These are phyloP conservation scores for Lathyrus tuberosus DNA, from an alignment of 306 rosid genomes.

Conservation along the genomic window DNA sequence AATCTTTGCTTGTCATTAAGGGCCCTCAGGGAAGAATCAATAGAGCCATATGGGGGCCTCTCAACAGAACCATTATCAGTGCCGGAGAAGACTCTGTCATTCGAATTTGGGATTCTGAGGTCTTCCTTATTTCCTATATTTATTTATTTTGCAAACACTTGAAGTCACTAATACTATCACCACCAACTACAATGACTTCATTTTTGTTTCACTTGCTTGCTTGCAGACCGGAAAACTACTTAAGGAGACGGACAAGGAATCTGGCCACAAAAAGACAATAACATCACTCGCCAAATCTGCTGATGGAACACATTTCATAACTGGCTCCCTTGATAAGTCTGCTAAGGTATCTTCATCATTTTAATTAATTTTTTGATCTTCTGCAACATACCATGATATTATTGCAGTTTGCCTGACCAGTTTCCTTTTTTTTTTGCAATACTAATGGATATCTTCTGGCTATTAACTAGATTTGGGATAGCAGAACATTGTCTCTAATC, in stretches of 20 bases:
- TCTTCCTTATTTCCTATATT: neutral
- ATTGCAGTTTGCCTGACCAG: neutral
- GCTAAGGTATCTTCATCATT: constrained; percentile 58
- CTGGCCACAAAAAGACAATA: constrained; percentile 75
- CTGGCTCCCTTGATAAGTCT: constrained; percentile 91
- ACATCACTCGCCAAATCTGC: constrained; percentile 74
- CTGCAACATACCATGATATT: neutral
- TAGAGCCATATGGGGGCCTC: constrained; percentile 96
- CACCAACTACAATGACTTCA: neutral
- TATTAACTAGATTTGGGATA: constrained; percentile 79
- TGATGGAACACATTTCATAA: constrained; percentile 79
- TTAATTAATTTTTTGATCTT: neutral
- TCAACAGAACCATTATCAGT: constrained; percentile 77
- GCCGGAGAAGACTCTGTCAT: constrained; percentile 85
- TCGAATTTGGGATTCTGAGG: constrained; percentile 96
- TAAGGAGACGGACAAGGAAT: constrained; percentile 74
- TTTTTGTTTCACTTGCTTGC: constrained; percentile 5
- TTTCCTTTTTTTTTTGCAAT: neutral
- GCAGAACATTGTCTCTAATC: constrained; percentile 78
- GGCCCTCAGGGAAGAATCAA: constrained; percentile 93
- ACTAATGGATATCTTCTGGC: constrained; percentile 1
- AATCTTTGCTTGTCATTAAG: constrained; percentile 67
- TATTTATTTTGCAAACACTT: neutral
- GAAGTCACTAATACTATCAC: neutral
- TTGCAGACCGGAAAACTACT: constrained; percentile 80